A percentile compares a stretch with the other conserved stretches of the same genome.
Conservation (phyloP, 1,284 basidiomycete species). For the Cutaneotrichosporon dermatis region DNA sequence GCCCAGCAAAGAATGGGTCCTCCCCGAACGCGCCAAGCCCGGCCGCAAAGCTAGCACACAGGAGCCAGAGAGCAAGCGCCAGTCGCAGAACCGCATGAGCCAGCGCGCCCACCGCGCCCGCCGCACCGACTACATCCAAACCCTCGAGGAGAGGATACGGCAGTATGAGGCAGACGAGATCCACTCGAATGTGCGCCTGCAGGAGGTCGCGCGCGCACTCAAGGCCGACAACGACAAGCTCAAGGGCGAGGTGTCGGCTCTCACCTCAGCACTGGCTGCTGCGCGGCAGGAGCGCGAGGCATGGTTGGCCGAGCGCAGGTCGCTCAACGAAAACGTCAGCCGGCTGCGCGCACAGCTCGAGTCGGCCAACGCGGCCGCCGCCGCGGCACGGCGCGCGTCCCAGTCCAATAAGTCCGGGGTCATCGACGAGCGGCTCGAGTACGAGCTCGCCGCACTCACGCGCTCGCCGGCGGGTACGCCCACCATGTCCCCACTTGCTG, state of each 20-base stretch:
- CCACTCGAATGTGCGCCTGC: conserved; percentile 78
- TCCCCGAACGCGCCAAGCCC: conserved; percentile 81
- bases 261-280: conserved; percentile 61
- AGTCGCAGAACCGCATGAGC: conserved; percentile 62
- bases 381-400: background rate
- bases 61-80: conserved; percentile 44
- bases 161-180: conserved; percentile 86
- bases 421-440: conserved; percentile 7
- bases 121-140: conserved; percentile 83
- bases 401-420: background rate
- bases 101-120: conserved; percentile 87
- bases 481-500: conserved; percentile 13
- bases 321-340: conserved; percentile 7
- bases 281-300: conserved; percentile 56
- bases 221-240: conserved; percentile 71
- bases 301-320: conserved; percentile 14
- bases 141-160: conserved; percentile 78
- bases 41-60: conserved; percentile 83
- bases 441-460: conserved; percentile 8
- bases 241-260: conserved; percentile 51
- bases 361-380: background rate
- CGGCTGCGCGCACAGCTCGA: conserved; percentile 11
- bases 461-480: conserved; percentile 9
- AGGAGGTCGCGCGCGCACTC: conserved; percentile 75
- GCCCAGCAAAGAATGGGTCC: conserved; percentile 82